phyloP scores from a whole-genome alignment of 2,329 filamentous ascomycete species.

The Biscogniauxia sp. region DNA sequence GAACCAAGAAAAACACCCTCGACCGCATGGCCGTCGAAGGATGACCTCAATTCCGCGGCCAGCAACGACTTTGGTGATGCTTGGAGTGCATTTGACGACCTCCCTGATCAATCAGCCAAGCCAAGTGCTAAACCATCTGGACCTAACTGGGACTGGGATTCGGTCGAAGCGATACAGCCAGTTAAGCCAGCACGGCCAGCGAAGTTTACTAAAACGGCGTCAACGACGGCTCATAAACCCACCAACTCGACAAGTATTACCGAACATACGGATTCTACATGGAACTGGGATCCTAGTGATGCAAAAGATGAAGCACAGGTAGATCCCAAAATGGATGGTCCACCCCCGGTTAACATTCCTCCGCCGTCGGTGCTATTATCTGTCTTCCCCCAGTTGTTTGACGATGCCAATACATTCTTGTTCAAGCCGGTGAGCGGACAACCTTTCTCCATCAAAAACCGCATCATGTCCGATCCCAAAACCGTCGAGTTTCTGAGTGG shows the following conservation, averaged over 20 bases:
- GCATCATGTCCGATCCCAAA: constrained; percentile 60
- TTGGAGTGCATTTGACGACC: constrained; percentile 53
- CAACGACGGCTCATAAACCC: constrained; percentile 1
- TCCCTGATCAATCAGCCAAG: constrained; percentile 29
- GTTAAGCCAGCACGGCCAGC: constrained; percentile 5
- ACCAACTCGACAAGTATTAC: constrained; percentile 15
- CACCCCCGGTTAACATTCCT: constrained; percentile 81
- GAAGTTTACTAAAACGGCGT: constrained; percentile 3
- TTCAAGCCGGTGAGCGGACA: constrained; percentile 64
- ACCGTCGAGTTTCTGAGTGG: constrained; percentile 62
- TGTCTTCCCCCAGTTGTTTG: constrained; percentile 69
- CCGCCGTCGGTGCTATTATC: constrained; percentile 82
- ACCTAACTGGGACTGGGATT: constrained; percentile 31
- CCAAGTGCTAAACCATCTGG: constrained; percentile 17
- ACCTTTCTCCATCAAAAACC: constrained; percentile 55
- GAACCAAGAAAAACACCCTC: constrained; percentile 38
- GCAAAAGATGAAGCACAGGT: constrained; percentile 23
- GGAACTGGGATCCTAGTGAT: constrained; percentile 51
- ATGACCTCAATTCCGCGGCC: constrained; percentile 17
- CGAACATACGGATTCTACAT: constrained; percentile 29
- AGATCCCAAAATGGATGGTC: constrained; percentile 32
- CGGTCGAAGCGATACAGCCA: constrained; percentile 18
- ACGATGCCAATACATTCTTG: constrained; percentile 60
- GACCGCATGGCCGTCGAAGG: constrained; percentile 46
- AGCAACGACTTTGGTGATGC: constrained; percentile 40